Evolutionary conservation across 768 basidiomycete species (phyloP), one percentile per base, ranked within the genome.

Genomic region (Pulveroboletus sp.): DNA sequence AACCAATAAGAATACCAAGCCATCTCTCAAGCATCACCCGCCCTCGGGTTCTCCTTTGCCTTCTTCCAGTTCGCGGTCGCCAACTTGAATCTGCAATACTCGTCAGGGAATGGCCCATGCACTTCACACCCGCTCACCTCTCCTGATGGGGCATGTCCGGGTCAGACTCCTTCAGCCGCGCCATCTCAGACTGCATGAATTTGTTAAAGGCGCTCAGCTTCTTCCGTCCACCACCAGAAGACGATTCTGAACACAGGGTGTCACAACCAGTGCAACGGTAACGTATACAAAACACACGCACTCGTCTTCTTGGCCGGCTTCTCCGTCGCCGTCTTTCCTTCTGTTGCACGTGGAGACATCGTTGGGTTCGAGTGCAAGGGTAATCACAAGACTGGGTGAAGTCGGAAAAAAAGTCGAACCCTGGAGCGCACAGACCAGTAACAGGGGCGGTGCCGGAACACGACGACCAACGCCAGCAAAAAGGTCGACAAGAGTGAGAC

Each of bases 41-140:
- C 61, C 64, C 77, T 79, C 1, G 80, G 79, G 59, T 86, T 85
- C 65, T 85, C 83, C 60, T 81, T 82, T 42, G 84, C 76, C 55
- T 74, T 79, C 68, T 86, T 87, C 87, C 87, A 90, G 71, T 89
- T 89, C 39, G 79, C 55, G 1, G 87, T 84, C 16, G 87, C 87
- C 43, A 76, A 56, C 68, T 85, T 89, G 72, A 90, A 85, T 60
- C 85, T 84, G 50, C 25, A 52, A 37, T 12, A 39, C 57, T 29
- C 41, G 25, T 35, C 12, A 29, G 32, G 2, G 29, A 24, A 36
- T 14, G 38, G 40, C 36, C 20, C 40, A 16, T 23, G 19, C 13
- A 33, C 14, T 16, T 10, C 40, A 37, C 44, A 46, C 5, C 24
- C 16, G 50, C 61, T 56, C 47, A 90, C 87, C 88, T 76, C 51